Percentiles rank a stretch among this genome's conserved stretches.
phyloP scores from a whole-genome alignment of 129 eudicot species.

The Ambrosia artemisiifolia region DNA sequence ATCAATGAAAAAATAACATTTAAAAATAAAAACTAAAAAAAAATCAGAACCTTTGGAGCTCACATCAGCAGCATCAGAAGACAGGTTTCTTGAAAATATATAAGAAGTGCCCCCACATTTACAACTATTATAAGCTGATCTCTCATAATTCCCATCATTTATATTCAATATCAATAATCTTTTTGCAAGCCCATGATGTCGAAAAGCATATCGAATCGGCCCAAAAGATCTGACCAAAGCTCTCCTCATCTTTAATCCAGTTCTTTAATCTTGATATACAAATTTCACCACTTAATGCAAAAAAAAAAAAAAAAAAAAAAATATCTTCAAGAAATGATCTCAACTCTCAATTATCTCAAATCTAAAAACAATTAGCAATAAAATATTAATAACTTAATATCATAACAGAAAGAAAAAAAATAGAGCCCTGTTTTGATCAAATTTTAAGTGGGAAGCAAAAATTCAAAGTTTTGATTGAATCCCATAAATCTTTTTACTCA shows the following conservation, averaged over 20 bases:
- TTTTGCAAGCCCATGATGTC: constrained; percentile 27
- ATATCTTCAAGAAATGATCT: constrained; percentile 23
- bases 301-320: constrained; percentile 15
- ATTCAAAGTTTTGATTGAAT: background rate
- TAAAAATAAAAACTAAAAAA: background rate
- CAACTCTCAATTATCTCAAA: constrained; percentile 22
- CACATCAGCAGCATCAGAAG: constrained; percentile 44
- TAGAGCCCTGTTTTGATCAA: background rate
- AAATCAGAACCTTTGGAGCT: constrained; percentile 34
- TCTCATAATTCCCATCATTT: constrained; percentile 17
- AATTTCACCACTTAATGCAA: constrained; percentile 24
- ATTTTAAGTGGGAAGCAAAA: background rate
- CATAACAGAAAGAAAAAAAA: background rate
- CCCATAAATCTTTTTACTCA: background rate
- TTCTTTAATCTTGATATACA: constrained; percentile 7
- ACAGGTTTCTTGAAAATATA: constrained; percentile 39
- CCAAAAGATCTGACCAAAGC: constrained; percentile 34
- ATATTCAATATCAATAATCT: constrained; percentile 22
- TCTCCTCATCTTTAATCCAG: constrained; percentile 49
- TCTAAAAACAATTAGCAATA: background rate
- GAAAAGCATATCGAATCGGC: constrained; percentile 32
- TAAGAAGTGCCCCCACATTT: constrained; percentile 30
- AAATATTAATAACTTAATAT: constrained; percentile 1
- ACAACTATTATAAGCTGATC: constrained; percentile 22
- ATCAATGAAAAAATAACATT: background rate